Conservation (phyloP, 1,139 yeast genomes). For the Scheffersomyces cryptocercus region DNA sequence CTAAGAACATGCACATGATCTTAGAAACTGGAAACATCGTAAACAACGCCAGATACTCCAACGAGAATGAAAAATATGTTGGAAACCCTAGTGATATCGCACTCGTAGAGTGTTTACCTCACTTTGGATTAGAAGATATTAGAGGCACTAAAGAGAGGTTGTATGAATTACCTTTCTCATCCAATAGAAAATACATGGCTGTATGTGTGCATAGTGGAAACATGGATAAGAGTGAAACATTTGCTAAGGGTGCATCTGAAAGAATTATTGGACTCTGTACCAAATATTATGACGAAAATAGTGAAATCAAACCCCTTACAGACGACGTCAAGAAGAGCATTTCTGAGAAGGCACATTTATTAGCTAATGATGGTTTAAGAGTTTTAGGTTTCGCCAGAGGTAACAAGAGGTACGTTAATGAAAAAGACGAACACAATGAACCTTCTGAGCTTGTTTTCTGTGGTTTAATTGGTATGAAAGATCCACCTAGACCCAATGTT, state of each 20-base stretch:
- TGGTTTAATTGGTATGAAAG: slow-evolving; percentile 92
- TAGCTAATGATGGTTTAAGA: slow-evolving; percentile 85
- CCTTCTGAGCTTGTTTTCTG: slow-evolving; percentile 69
- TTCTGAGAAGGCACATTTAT: slow-evolving; percentile 53
- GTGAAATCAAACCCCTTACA: slow-evolving; percentile 54
- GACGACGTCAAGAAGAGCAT: slow-evolving; percentile 49
- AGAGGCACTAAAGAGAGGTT: slow-evolving; percentile 61
- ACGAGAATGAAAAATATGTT: slow-evolving; percentile 67
- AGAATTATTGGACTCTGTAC: slow-evolving; percentile 64
- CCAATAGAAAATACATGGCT: slow-evolving; percentile 87
- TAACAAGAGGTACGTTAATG: slow-evolving; percentile 27
- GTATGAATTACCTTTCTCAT: slow-evolving; percentile 82
- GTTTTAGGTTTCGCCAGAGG: slow-evolving; percentile 78
- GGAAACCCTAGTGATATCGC: slow-evolving; percentile 98
- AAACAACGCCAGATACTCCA: slow-evolving; percentile 74
- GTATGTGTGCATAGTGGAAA: slow-evolving; percentile 67
- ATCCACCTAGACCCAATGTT: slow-evolving; percentile 92
- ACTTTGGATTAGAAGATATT: slow-evolving; percentile 70
- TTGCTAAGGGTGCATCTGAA: slow-evolving; percentile 89
- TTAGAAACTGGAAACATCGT: slow-evolving; percentile 76
- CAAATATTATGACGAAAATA: slow-evolving; percentile 58
- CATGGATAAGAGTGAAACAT: slow-evolving; percentile 54
- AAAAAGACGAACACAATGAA: slow-evolving; percentile 27
- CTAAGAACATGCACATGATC: slow-evolving; percentile 53
- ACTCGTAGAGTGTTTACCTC: slow-evolving; percentile 67